These are phyloP conservation scores for Coemansia sp. DNA, from an alignment of 192 early-diverging fungal species.

Conservation along the genomic window DNA sequence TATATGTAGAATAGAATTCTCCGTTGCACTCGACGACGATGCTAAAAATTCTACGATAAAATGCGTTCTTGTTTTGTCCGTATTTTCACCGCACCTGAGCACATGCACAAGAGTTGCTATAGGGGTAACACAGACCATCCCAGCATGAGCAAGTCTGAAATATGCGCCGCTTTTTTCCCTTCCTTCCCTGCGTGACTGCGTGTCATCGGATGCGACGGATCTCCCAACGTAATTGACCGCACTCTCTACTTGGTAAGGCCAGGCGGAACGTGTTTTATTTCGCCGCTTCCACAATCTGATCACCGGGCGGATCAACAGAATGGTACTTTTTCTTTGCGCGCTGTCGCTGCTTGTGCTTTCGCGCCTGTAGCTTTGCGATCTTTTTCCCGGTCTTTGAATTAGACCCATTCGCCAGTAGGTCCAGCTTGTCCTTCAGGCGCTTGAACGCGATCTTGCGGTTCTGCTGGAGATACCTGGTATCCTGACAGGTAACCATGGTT, in stretches of 20 bases:
- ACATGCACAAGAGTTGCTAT: neutral
- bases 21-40: neutral
- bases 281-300: neutral
- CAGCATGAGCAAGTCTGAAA: neutral
- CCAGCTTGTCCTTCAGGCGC: constrained; percentile 63
- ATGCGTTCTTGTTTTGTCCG: neutral
- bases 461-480: constrained; percentile 67
- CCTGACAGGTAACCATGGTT: constrained; percentile 63
- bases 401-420: constrained; percentile 64
- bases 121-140: neutral
- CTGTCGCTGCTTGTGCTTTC: constrained; percentile 56
- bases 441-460: constrained; percentile 72
- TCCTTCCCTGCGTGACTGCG: neutral
- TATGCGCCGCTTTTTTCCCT: neutral
- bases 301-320: neutral
- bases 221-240: neutral
- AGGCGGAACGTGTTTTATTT: neutral
- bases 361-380: constrained; percentile 60
- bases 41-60: constrained; percentile 3
- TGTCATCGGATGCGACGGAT: neutral
- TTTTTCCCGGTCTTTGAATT: constrained; percentile 62
- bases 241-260: neutral
- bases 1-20: neutral
- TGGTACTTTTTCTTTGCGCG: constrained; percentile 62
- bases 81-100: neutral